These are phyloP conservation scores for Basidiobolus heterosporus DNA, from an alignment of 371 early-diverging fungal genomes.

Conservation along the genomic window DNA sequence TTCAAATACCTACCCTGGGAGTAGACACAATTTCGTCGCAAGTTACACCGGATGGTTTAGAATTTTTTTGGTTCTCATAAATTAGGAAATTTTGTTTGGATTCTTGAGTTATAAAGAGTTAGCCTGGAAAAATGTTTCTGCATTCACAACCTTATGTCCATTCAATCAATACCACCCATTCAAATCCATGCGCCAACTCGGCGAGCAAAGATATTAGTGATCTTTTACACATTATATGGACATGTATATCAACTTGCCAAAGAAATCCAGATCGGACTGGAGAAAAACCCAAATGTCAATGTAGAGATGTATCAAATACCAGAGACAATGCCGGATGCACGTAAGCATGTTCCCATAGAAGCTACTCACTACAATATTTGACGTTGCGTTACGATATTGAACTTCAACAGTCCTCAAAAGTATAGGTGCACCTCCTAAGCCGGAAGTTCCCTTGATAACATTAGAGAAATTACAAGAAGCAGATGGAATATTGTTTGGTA, in stretches of 20 bases:
- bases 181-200: neutral
- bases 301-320: conserved; percentile 44
- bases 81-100: too few species aligned
- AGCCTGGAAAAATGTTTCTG: too few species aligned
- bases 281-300: conserved; percentile 26
- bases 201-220: conserved; percentile 2
- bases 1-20: too few species aligned
- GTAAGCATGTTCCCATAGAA: too few species aligned
- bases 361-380: too few species aligned
- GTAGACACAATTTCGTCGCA: too few species aligned
- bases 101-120: too few species aligned
- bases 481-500: conserved; percentile 68
- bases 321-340: conserved; percentile 40
- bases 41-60: too few species aligned
- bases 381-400: too few species aligned
- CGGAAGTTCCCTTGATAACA: conserved; percentile 37
- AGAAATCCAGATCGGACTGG: conserved; percentile 39
- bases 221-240: conserved; percentile 45
- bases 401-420: conserved; percentile 25
- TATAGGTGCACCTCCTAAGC: conserved; percentile 45
- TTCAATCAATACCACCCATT: neutral
- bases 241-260: conserved; percentile 57
- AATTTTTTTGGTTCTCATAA: too few species aligned
- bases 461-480: conserved; percentile 36
- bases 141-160: too few species aligned